phyloP scores from a whole-genome alignment of 1,139 yeast species.

The Blastobotrys elegans region DNA sequence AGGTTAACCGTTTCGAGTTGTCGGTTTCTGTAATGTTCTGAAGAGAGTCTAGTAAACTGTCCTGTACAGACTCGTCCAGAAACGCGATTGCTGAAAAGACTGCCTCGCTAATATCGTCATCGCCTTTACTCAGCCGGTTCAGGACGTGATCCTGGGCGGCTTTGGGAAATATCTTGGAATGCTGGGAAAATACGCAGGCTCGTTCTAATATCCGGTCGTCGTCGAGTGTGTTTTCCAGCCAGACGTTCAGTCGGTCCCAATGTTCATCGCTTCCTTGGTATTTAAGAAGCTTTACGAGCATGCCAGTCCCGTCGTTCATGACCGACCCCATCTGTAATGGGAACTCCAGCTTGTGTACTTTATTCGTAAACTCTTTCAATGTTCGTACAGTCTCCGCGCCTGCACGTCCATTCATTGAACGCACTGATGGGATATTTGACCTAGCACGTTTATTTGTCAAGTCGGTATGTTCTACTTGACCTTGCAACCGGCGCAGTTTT shows the following conservation, averaged over 20 bases:
- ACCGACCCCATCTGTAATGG: constrained; percentile 28
- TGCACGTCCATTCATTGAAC: constrained; percentile 3
- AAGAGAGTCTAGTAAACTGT: background rate
- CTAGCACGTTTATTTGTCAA: background rate
- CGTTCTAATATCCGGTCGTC: constrained; percentile 17
- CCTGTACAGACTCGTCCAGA: background rate
- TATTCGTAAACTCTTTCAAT: constrained; percentile 21
- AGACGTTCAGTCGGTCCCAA: constrained; percentile 28
- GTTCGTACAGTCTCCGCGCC: constrained; percentile 22
- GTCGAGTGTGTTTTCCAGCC: constrained; percentile 24
- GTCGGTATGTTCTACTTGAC: background rate
- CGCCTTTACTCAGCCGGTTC: background rate
- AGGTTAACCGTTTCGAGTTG: background rate
- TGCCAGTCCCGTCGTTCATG: constrained; percentile 20
- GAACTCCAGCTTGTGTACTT: constrained; percentile 23
- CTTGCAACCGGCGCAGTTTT: constrained; percentile 12
- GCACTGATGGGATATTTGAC: constrained; percentile 1
- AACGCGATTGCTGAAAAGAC: background rate
- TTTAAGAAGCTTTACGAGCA: constrained; percentile 22
- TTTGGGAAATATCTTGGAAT: constrained; percentile 22
- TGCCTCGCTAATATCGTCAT: background rate
- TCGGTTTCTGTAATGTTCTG: background rate
- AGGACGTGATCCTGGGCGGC: constrained; percentile 13
- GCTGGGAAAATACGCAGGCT: constrained; percentile 19
- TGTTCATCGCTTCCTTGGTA: constrained; percentile 21